Conservation (phyloP, 148 eudicot genomes). For the Chenopodium berlandieri region DNA sequence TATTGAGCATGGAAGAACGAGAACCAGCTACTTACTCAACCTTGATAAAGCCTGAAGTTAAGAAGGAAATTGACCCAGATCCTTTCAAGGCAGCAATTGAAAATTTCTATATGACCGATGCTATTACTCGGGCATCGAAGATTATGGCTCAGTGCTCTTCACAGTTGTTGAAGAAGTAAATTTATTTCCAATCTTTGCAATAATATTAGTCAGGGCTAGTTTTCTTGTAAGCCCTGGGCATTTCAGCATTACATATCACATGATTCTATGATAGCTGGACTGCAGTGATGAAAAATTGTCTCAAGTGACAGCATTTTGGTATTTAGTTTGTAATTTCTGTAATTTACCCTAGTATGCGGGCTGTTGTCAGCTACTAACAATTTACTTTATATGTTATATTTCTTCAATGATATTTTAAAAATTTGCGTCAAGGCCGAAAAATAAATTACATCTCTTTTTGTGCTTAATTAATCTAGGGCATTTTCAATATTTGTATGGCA, state of each 20-base stretch:
- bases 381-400: conserved; percentile 20
- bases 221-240: conserved; percentile 20
- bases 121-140: conserved; percentile 95
- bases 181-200: conserved; percentile 3
- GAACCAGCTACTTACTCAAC: conserved; percentile 67
- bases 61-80: conserved; percentile 37
- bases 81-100: conserved; percentile 68
- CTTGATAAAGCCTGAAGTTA: conserved; percentile 56
- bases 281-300: conserved; percentile 18
- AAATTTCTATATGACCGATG: conserved; percentile 93
- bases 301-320: conserved; percentile 18
- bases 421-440: background rate
- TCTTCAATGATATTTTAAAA: conserved; percentile 5
- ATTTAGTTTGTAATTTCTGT: conserved; percentile 24
- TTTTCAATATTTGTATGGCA: no score
- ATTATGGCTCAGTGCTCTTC: conserved; percentile 97
- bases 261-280: conserved; percentile 6
- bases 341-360: conserved; percentile 22
- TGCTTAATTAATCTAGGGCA: background rate
- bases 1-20: conserved; percentile 68
- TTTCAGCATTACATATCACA: conserved; percentile 6
- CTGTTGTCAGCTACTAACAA: conserved; percentile 20
- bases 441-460: conserved; percentile 1
- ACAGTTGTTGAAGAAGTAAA: conserved; percentile 66
- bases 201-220: conserved; percentile 21